These are phyloP conservation scores for maize (Zea mays) DNA, from an alignment of 176 grass and related monocot species.

Conservation along the genomic window Zm-B73-REFERENCE-NAM-5.0 NC_050096.1:194883001-194883500, in stretches of 20 bases:
- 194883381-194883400: conserved; percentile 72
- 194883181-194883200: conserved; percentile 1
- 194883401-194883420: conserved; percentile 59
- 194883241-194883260: conserved; percentile 81
- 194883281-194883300: conserved; percentile 67
- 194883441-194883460: conserved; percentile 62
- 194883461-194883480: conserved; percentile 60
- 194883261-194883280: conserved; percentile 71
- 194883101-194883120: conserved; percentile 79
- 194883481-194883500: conserved; percentile 67
- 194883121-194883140: conserved; percentile 70
- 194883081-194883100: conserved; percentile 73
- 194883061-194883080: conserved; percentile 93
- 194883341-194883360: conserved; percentile 64
- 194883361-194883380: conserved; percentile 60
- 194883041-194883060: conserved; percentile 75
- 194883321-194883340: conserved; percentile 51
- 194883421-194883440: conserved; percentile 57
- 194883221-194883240: neutral
- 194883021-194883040: conserved; percentile 72
- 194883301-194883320: conserved; percentile 58
- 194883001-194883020: conserved; percentile 77
- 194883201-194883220: conserved; percentile 12
- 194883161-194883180: conserved; percentile 10
- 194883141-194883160: conserved; percentile 73